phyloP scores from a whole-genome alignment of 2,329 filamentous ascomycete species.

The Rutstroemia sp. region DNA sequence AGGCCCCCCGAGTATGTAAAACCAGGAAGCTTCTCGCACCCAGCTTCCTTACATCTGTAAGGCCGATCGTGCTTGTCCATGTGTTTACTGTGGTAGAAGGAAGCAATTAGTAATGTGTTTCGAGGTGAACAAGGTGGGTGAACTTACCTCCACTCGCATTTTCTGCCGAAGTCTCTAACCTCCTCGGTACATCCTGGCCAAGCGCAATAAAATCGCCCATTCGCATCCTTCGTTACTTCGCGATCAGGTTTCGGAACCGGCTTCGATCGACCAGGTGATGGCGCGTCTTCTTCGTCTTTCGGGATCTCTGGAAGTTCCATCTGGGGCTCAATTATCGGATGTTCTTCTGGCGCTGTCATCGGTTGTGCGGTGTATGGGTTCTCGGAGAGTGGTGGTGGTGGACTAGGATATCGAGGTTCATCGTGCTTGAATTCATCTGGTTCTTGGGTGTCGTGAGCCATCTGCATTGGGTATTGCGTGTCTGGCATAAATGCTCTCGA shows the following conservation, averaged over 20 bases:
- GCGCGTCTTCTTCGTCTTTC: conserved; percentile 25
- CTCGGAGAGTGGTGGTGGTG: conserved; percentile 23
- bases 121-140: conserved; percentile 20
- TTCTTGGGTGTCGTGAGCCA: conserved; percentile 25
- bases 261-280: conserved; percentile 34
- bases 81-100: conserved; percentile 62
- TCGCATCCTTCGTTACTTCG: conserved; percentile 51
- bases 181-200: conserved; percentile 61
- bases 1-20: conserved; percentile 94
- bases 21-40: conserved; percentile 84
- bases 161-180: conserved; percentile 62
- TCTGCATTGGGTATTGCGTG: conserved; percentile 23
- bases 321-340: conserved; percentile 10
- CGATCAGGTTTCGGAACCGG: conserved; percentile 53
- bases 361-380: conserved; percentile 25
- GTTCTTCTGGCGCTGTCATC: conserved; percentile 17
- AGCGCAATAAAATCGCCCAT: conserved; percentile 73
- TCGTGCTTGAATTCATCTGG: conserved; percentile 23
- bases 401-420: conserved; percentile 27
- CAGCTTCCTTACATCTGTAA: conserved; percentile 75
- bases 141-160: conserved; percentile 84
- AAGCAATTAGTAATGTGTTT: not conserved
- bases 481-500: conserved; percentile 18
- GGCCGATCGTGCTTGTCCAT: conserved; percentile 98
- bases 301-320: conserved; percentile 24